These are phyloP conservation scores for Gillenia trifoliata DNA, from an alignment of 306 rosid species.

Conservation along the genomic window DNA sequence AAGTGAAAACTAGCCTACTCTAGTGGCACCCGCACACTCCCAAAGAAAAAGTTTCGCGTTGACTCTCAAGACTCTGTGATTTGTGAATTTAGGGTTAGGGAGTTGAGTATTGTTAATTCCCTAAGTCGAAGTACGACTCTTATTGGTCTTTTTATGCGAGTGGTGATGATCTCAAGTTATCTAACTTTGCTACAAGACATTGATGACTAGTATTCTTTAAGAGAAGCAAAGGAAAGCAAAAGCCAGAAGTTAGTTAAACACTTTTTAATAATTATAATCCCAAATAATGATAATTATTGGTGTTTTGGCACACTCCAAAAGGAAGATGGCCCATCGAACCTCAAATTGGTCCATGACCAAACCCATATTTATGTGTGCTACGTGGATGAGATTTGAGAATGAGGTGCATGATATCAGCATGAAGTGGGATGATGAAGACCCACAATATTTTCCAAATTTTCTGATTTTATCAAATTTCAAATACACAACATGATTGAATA, in stretches of 20 bases:
- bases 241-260: neutral
- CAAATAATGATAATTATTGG: slow-evolving; percentile 19
- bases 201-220: neutral
- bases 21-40: neutral
- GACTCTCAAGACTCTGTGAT: neutral
- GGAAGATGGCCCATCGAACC: slow-evolving; percentile 35
- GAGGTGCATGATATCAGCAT: slow-evolving; percentile 74
- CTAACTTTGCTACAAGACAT: neutral
- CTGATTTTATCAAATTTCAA: neutral
- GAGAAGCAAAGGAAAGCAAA: neutral
- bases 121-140: no score
- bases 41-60: neutral
- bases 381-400: slow-evolving; percentile 37
- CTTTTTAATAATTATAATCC: slow-evolving; percentile 11
- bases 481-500: neutral
- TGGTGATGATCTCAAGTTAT: no score
- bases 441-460: slow-evolving; percentile 8
- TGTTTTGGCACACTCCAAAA: slow-evolving; percentile 38
- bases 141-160: no score
- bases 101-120: neutral
- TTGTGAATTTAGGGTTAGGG: neutral
- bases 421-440: slow-evolving; percentile 75
- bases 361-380: slow-evolving; percentile 50
- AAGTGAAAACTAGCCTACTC: neutral
- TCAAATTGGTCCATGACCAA: slow-evolving; percentile 50